phyloP scores from a whole-genome alignment of 2,329 filamentous ascomycete species.

The Colletotrichum lupini region DNA sequence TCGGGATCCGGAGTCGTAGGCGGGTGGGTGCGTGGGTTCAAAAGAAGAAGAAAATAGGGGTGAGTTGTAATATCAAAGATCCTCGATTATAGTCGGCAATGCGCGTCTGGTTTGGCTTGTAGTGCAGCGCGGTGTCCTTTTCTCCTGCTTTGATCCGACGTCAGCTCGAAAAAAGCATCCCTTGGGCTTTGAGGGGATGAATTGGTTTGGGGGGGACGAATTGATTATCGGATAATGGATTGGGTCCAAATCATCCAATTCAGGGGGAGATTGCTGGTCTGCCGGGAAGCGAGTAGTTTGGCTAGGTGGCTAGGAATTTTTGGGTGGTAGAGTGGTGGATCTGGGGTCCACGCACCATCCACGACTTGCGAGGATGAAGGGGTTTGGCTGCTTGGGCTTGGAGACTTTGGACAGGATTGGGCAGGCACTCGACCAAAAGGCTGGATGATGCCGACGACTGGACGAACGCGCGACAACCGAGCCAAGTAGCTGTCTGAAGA shows the following conservation, averaged over 20 bases:
- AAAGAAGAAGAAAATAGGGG: conserved; percentile 12
- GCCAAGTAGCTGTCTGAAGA: conserved; percentile 12
- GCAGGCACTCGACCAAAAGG: conserved; percentile 4
- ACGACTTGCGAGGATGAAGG: conserved; percentile 18
- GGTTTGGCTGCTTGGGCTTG: conserved; percentile 28
- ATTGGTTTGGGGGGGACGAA: neutral
- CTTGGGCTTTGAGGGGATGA: conserved; percentile 3
- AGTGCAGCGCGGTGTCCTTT: neutral
- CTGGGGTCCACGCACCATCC: conserved; percentile 27
- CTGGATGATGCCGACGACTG: conserved; percentile 24
- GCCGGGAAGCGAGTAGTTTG: conserved; percentile 26
- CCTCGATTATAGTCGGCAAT: conserved; percentile 25
- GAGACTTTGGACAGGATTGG: conserved; percentile 9
- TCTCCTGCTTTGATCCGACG: neutral
- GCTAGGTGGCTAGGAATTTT: conserved; percentile 33
- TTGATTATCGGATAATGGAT: conserved; percentile 24
- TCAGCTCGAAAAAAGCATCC: neutral
- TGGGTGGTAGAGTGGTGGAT: conserved; percentile 30
- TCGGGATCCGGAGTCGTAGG: conserved; percentile 18
- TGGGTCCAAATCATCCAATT: conserved; percentile 34
- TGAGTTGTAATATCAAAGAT: conserved; percentile 18
- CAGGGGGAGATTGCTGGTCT: conserved; percentile 35
- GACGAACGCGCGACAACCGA: conserved; percentile 8
- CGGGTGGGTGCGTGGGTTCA: conserved; percentile 9
- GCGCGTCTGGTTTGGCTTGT: conserved; percentile 16